A percentile compares a stretch with the other conserved stretches of the same genome.
These are phyloP conservation scores for Porphyrellus cyaneotinctus DNA, from an alignment of 768 basidiomycete species.

Conservation along the genomic window DNA sequence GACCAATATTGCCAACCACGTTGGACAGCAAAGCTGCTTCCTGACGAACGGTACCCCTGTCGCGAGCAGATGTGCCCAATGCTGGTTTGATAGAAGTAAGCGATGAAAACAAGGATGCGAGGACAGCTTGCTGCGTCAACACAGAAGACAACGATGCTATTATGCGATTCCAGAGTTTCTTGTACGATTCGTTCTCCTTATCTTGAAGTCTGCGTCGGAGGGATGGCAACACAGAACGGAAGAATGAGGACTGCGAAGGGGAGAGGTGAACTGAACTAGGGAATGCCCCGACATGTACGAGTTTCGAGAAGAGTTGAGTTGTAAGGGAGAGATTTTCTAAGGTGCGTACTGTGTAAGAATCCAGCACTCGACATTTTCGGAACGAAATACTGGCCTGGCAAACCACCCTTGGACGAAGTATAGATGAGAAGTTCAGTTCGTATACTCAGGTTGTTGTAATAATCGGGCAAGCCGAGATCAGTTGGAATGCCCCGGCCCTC, in stretches of 20 bases:
- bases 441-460: slow-evolving; percentile 50
- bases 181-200: slow-evolving; percentile 36
- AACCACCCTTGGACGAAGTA: slow-evolving; percentile 35
- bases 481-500: slow-evolving; percentile 43
- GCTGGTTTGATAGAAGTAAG: slow-evolving; percentile 32
- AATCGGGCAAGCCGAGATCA: slow-evolving; percentile 51
- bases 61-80: slow-evolving; percentile 29
- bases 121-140: slow-evolving; percentile 50
- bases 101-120: slow-evolving; percentile 56
- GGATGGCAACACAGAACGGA: slow-evolving; percentile 44
- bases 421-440: slow-evolving; percentile 52
- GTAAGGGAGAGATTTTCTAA: slow-evolving; percentile 37
- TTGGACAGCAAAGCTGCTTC: slow-evolving; percentile 50
- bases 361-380: background rate
- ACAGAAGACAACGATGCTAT: slow-evolving; percentile 48
- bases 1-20: slow-evolving; percentile 49
- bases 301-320: slow-evolving; percentile 56
- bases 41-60: slow-evolving; percentile 45
- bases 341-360: slow-evolving; percentile 27
- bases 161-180: slow-evolving; percentile 45
- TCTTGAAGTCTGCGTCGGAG: slow-evolving; percentile 41
- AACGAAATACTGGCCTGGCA: slow-evolving; percentile 39
- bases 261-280: slow-evolving; percentile 46
- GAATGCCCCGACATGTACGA: slow-evolving; percentile 65
- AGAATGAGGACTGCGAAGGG: slow-evolving; percentile 72